Evolutionary conservation across 192 early-diverging fungal genomes (phyloP).

Genomic region (Coemansia furcata): DNA sequence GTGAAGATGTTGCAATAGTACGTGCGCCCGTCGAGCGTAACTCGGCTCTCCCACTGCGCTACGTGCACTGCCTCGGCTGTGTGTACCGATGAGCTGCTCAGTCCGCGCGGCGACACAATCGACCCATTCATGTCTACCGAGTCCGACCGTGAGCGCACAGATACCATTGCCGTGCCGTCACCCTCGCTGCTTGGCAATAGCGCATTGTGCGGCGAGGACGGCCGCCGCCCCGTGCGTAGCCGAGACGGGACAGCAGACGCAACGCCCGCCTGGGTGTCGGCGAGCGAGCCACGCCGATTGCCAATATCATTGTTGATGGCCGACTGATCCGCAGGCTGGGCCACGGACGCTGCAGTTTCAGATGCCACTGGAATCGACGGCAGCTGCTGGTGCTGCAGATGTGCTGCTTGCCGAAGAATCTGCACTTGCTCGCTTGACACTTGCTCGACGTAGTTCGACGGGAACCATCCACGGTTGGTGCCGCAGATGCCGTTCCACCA

Average conservation of each 20-base stretch:
- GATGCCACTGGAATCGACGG: background rate
- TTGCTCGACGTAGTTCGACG: constrained; percentile 77
- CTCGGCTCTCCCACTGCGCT: constrained; percentile 62
- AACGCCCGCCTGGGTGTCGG: constrained; percentile 53
- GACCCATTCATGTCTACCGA: constrained; percentile 19
- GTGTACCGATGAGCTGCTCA: background rate
- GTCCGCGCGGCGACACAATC: constrained; percentile 14
- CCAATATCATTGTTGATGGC: constrained; percentile 12
- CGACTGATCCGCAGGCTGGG: constrained; percentile 14
- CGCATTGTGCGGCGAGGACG: constrained; percentile 32
- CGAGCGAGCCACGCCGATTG: constrained; percentile 52
- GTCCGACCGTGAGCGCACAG: constrained; percentile 17
- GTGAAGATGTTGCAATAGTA: constrained; percentile 73
- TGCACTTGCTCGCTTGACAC: constrained; percentile 57
- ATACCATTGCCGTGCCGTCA: constrained; percentile 1
- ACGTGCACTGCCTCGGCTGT: constrained; percentile 20
- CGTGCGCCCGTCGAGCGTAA: constrained; percentile 55
- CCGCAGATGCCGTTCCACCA: constrained; percentile 96
- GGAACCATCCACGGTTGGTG: constrained; percentile 85
- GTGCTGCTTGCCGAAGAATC: constrained; percentile 40
- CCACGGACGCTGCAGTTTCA: constrained; percentile 8
- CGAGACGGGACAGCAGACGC: constrained; percentile 56
- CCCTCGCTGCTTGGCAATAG: background rate
- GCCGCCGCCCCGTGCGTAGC: constrained; percentile 44
- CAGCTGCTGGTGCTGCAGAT: constrained; percentile 10